Conservation (phyloP, 345 rosid species). For the Pseudoturritis turrita region DNA sequence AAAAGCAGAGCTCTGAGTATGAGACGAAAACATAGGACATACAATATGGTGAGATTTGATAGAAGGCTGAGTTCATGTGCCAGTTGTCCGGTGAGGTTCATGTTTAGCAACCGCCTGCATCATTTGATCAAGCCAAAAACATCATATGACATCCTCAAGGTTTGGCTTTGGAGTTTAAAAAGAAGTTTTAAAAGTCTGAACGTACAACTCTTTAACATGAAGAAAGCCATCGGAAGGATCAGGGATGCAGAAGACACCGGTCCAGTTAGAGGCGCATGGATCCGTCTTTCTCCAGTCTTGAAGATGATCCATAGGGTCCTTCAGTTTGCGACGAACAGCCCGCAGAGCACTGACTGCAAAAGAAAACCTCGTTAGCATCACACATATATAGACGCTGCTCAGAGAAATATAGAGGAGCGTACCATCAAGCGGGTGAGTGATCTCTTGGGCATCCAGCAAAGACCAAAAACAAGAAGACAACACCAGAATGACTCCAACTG, state of each 20-base stretch:
- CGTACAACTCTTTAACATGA: slow-evolving; percentile 67
- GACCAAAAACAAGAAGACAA: slow-evolving; percentile 9
- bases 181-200: neutral
- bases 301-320: slow-evolving; percentile 28
- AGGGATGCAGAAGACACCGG: slow-evolving; percentile 26
- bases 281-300: slow-evolving; percentile 26
- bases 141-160: neutral
- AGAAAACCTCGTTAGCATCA: neutral
- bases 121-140: neutral
- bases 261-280: slow-evolving; percentile 31
- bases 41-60: slow-evolving; percentile 30
- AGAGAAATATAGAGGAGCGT: neutral
- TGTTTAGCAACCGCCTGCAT: slow-evolving; percentile 35
- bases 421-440: slow-evolving; percentile 27
- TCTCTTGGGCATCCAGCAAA: slow-evolving; percentile 20
- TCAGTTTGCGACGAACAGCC: slow-evolving; percentile 16
- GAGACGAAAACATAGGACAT: slow-evolving; percentile 6
- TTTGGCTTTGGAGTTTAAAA: neutral
- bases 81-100: slow-evolving; percentile 35
- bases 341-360: slow-evolving; percentile 8
- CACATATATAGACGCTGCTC: neutral
- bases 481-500: neutral
- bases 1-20: neutral
- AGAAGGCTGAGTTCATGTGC: slow-evolving; percentile 39
- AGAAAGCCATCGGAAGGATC: slow-evolving; percentile 41